Evolutionary conservation across 2,329 filamentous ascomycete species (phyloP), one percentile per base, ranked within the genome.

Genomic region (Pseudopithomyces maydicus): DNA sequence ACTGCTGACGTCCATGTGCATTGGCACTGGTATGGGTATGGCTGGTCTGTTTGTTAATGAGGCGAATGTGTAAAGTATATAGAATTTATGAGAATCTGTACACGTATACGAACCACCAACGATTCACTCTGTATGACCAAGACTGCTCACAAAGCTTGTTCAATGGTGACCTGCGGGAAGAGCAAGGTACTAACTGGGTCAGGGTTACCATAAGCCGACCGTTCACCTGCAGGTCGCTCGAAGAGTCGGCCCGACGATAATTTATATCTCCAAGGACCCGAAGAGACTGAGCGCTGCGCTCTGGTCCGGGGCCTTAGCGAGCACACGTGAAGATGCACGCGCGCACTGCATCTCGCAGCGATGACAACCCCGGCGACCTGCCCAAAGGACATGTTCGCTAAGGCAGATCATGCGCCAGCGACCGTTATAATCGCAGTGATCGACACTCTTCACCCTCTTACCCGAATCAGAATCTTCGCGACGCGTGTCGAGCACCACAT

Each of bases 1-100:
- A 65, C 78, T 97, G 60, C 79, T 98, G 71, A 97, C 92, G 19
- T 95, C 90, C 74, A 98, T 97, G 93, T 97, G 85, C 70, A 87
- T 88, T 75, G 85, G 86, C 45, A 88, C 85, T 51, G 86, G 86
- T 8, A 85, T 86, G 78, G 86, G 86, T 41, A 89, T 89, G 86
- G 86, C 86, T 48, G 86, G 85, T 41, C 67, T 88, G 66, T 86
- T 88, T 69, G 82, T 88, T 50, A 88, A 88, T 69, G 86, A 88
- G 79, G 84, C 87, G 73, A 46, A 43, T 47, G 19, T 48, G 38
- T 52, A 58, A 26, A 43, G 6, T 38, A 38, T 36, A 5, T 41
- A 41, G 38, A 41, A 17, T 41, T 10, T 17, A 36, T 36, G 11
- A 42, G 20, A n/a, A n/a, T 42, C 5, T 20, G n/a, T 42, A n/a